Percentiles rank a stretch among this genome's conserved stretches.
Evolutionary conservation across 192 early-diverging fungal genomes (phyloP).

Genomic region (Allomyces javanicus): DNA sequence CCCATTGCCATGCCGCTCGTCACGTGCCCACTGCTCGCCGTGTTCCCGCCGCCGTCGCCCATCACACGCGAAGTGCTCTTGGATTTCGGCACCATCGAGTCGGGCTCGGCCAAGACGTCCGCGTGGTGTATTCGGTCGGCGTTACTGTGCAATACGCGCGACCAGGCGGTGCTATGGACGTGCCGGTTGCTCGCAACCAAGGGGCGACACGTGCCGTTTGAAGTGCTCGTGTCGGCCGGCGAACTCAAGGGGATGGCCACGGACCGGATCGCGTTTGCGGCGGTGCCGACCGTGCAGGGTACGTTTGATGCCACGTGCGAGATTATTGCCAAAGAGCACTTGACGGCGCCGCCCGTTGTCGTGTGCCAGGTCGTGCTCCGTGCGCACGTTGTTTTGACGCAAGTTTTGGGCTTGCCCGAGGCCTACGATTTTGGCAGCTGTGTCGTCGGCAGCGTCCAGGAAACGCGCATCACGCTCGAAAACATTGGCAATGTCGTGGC

Average conservation of each 20-base stretch:
- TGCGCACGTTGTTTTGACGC: conserved; percentile 24
- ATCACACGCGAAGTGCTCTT: conserved; percentile 19
- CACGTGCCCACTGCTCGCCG: background rate
- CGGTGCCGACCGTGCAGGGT: background rate
- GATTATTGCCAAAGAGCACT: conserved; percentile 20
- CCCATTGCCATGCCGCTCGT: background rate
- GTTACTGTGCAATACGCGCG: conserved; percentile 24
- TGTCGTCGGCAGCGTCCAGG: conserved; percentile 20
- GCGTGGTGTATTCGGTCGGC: conserved; percentile 20
- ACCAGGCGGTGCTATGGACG: conserved; percentile 22
- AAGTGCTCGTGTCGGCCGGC: conserved; percentile 20
- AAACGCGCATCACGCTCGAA: conserved; percentile 14
- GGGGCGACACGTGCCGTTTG: conserved; percentile 26
- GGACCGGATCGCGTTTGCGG: conserved; percentile 24
- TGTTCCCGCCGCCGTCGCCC: background rate
- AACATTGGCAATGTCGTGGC: conserved; percentile 30
- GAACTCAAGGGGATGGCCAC: conserved; percentile 25
- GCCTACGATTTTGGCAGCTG: conserved; percentile 32
- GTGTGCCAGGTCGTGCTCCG: conserved; percentile 19
- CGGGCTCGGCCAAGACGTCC: conserved; percentile 10
- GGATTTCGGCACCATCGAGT: conserved; percentile 32
- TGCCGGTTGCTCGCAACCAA: conserved; percentile 21
- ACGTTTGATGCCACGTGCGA: conserved; percentile 27
- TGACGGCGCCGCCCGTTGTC: conserved; percentile 18
- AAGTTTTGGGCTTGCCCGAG: conserved; percentile 28